Percentiles rank a stretch among this genome's conserved stretches.
These are phyloP conservation scores for Zygosaccharomyces kombuchaensis DNA, from an alignment of 805 yeast species.

Conservation along the genomic window DNA sequence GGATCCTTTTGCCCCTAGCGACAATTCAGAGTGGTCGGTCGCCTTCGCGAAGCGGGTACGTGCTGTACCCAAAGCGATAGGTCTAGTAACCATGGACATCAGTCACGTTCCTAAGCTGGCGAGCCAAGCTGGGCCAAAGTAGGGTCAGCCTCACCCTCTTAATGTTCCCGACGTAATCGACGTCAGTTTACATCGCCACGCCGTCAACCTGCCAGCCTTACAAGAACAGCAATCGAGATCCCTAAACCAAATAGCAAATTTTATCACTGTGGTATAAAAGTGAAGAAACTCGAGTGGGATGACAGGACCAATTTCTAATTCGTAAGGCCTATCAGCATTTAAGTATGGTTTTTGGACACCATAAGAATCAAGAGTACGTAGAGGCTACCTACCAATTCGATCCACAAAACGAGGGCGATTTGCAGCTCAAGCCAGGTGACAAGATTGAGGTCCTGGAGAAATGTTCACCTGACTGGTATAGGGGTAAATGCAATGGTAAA, in stretches of 20 bases:
- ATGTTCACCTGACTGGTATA: conserved; percentile 87
- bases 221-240: background rate
- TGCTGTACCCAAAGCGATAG: background rate
- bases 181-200: background rate
- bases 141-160: background rate
- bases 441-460: conserved; percentile 66
- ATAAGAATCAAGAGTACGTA: conserved; percentile 37
- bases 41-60: background rate
- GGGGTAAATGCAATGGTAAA: conserved; percentile 56
- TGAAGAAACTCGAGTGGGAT: background rate
- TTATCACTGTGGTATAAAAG: background rate
- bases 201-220: background rate
- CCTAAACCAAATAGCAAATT: background rate
- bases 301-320: background rate
- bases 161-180: background rate
- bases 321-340: background rate
- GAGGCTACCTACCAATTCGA: conserved; percentile 73
- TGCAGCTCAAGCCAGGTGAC: conserved; percentile 61
- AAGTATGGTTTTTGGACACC: conserved; percentile 4
- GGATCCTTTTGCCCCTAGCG: too few species aligned
- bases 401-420: conserved; percentile 74
- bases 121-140: background rate
- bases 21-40: too few species aligned
- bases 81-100: too few species aligned
- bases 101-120: too few species aligned